A percentile compares a stretch with the other conserved stretches of the same genome.
phyloP scores from a whole-genome alignment of 768 basidiomycete species.

The Agaricus subrufescens region DNA sequence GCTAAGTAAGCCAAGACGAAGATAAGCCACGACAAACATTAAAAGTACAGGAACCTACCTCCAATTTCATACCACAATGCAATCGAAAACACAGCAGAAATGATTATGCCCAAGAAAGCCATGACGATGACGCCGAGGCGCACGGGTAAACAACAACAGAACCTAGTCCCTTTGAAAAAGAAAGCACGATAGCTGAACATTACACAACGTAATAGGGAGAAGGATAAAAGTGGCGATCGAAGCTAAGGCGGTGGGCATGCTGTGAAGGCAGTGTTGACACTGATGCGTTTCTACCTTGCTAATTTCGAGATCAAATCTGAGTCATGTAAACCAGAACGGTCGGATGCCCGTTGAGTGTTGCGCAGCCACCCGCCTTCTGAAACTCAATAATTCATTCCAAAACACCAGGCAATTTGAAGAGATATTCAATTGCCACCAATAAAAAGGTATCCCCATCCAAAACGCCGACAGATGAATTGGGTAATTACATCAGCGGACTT shows the following conservation, averaged over 20 bases:
- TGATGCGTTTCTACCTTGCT: too few species aligned
- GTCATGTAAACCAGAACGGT: too few species aligned
- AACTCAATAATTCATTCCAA: too few species aligned
- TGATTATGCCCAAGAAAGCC: constrained; percentile 47
- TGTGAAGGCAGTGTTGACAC: constrained; percentile 5
- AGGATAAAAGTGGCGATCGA: background rate
- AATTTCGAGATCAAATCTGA: too few species aligned
- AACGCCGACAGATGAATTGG: too few species aligned
- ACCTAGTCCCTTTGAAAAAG: constrained; percentile 46
- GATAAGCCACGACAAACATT: background rate
- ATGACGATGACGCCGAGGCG: constrained; percentile 55
- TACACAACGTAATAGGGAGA: constrained; percentile 18
- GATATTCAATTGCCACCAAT: too few species aligned
- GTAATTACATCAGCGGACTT: too few species aligned
- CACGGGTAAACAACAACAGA: constrained; percentile 62
- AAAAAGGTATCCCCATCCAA: too few species aligned
- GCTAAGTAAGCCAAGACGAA: constrained; percentile 16
- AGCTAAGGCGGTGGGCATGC: background rate
- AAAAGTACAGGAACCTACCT: constrained; percentile 33
- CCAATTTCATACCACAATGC: constrained; percentile 60
- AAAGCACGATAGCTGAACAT: constrained; percentile 38
- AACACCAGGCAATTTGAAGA: too few species aligned
- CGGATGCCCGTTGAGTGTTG: too few species aligned
- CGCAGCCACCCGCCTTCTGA: too few species aligned
- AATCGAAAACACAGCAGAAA: constrained; percentile 49